phyloP scores from a whole-genome alignment of 2,329 filamentous ascomycete genomes.

The Dryadomyces sulphureus region DNA sequence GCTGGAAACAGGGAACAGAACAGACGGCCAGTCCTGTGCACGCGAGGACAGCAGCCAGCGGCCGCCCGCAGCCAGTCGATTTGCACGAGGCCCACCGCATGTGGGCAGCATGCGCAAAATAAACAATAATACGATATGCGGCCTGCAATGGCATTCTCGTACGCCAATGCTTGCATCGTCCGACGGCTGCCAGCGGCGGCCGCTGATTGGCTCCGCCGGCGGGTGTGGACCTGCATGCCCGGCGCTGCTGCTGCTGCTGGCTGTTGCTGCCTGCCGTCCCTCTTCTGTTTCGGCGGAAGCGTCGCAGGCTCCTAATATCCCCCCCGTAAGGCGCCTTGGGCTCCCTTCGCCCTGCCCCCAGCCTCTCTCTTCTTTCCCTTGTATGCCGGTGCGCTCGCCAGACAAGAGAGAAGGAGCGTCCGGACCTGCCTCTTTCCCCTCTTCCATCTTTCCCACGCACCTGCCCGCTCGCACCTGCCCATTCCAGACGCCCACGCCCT shows the following conservation, averaged over 20 bases:
- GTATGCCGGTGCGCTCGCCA: neutral
- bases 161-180: too few relatives aligned
- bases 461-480: neutral
- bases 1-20: too few relatives aligned
- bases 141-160: too few relatives aligned
- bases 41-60: too few relatives aligned
- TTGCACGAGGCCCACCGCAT: too few relatives aligned
- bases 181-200: too few relatives aligned
- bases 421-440: too few relatives aligned
- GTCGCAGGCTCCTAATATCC: too few relatives aligned
- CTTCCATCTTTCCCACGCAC: neutral
- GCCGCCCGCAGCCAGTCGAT: too few relatives aligned
- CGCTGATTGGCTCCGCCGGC: neutral
- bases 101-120: too few relatives aligned
- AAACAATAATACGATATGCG: too few relatives aligned
- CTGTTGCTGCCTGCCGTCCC: neutral
- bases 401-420: neutral
- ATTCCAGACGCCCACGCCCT: neutral
- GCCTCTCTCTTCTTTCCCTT: constrained; percentile 19
- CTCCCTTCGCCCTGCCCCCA: constrained; percentile 12
- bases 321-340: neutral
- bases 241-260: neutral
- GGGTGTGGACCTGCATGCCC: constrained; percentile 1
- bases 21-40: too few relatives aligned
- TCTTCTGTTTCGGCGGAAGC: neutral